Evolutionary conservation across 257 asterid species (phyloP).

Genomic region (Scutellaria galericulata): DNA sequence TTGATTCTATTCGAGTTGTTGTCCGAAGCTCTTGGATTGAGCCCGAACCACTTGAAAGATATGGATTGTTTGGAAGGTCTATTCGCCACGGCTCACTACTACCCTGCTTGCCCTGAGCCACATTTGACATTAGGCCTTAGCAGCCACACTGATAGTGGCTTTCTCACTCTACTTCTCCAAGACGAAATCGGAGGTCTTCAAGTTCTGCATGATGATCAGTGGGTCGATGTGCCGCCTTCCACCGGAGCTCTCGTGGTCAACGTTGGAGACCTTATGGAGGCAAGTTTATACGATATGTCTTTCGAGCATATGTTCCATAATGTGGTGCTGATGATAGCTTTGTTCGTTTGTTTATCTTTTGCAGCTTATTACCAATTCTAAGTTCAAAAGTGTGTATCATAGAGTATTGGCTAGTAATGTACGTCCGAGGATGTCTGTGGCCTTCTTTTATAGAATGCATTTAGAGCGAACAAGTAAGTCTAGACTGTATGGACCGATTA

Average conservation of each 20-base stretch:
- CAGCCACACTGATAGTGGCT: slow-evolving; percentile 47
- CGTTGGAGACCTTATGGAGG: slow-evolving; percentile 59
- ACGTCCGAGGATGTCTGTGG: slow-evolving; percentile 52
- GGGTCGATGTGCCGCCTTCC: slow-evolving; percentile 53
- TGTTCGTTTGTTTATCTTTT: not conserved
- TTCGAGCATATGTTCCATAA: too few species aligned
- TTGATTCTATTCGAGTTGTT: slow-evolving; percentile 34
- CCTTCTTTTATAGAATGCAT: slow-evolving; percentile 38
- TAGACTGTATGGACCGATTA: slow-evolving; percentile 26
- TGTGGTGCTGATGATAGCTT: too few species aligned
- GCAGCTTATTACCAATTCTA: slow-evolving; percentile 46
- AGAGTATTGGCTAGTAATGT: slow-evolving; percentile 40
- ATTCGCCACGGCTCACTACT: slow-evolving; percentile 37
- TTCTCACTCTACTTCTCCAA: slow-evolving; percentile 50
- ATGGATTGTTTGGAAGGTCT: slow-evolving; percentile 44
- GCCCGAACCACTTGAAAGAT: slow-evolving; percentile 21
- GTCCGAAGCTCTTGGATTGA: slow-evolving; percentile 50
- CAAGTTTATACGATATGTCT: not conserved
- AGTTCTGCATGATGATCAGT: slow-evolving; percentile 44
- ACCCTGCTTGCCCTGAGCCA: slow-evolving; percentile 60
- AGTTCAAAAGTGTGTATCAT: slow-evolving; percentile 46
- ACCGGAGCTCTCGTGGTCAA: slow-evolving; percentile 45
- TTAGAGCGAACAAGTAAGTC: not conserved
- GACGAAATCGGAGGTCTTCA: slow-evolving; percentile 56
- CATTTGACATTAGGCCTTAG: slow-evolving; percentile 45